Conservation (phyloP, 1,139 yeast species). For the Kodamaea alishanica region DNA sequence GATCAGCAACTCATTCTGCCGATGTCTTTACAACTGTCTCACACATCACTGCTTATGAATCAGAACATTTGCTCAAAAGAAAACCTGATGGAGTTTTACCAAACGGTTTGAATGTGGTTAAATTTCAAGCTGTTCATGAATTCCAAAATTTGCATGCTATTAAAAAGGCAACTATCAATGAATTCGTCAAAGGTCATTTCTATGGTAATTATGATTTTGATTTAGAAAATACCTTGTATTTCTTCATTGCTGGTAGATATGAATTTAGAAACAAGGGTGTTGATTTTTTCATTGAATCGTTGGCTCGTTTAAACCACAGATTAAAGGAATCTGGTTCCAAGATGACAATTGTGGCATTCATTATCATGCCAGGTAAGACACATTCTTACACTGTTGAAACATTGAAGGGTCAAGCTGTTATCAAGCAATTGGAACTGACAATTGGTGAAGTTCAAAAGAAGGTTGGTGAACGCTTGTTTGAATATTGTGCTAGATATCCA, state of each 20-base stretch:
- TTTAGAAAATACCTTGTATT: slow-evolving; percentile 86
- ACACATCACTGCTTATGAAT: slow-evolving; percentile 92
- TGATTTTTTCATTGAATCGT: slow-evolving; percentile 88
- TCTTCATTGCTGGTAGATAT: slow-evolving; percentile 95
- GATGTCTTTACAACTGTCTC: slow-evolving; percentile 98
- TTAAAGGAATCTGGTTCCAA: slow-evolving; percentile 79
- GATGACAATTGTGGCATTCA: slow-evolving; percentile 95
- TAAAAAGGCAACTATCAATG: slow-evolving; percentile 87
- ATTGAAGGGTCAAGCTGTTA: slow-evolving; percentile 92
- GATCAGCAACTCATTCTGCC: slow-evolving; percentile 94
- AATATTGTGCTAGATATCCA: slow-evolving; percentile 82
- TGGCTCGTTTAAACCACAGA: slow-evolving; percentile 87
- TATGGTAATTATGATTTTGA: slow-evolving; percentile 96
- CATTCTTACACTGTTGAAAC: slow-evolving; percentile 95
- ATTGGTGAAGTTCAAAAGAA: slow-evolving; percentile 84
- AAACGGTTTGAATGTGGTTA: slow-evolving; percentile 91
- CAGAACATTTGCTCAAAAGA: slow-evolving; percentile 88
- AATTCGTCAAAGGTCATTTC: slow-evolving; percentile 93
- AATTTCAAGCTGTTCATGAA: slow-evolving; percentile 96
- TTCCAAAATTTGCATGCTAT: slow-evolving; percentile 94
- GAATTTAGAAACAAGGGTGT: slow-evolving; percentile 97
- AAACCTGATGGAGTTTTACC: slow-evolving; percentile 98
- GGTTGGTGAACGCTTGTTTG: slow-evolving; percentile 85
- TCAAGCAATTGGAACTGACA: slow-evolving; percentile 84
- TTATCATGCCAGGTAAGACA: slow-evolving; percentile 96